Conservation (phyloP, 352 stramenopile genomes). For the Phytophthora ramorum region DNA sequence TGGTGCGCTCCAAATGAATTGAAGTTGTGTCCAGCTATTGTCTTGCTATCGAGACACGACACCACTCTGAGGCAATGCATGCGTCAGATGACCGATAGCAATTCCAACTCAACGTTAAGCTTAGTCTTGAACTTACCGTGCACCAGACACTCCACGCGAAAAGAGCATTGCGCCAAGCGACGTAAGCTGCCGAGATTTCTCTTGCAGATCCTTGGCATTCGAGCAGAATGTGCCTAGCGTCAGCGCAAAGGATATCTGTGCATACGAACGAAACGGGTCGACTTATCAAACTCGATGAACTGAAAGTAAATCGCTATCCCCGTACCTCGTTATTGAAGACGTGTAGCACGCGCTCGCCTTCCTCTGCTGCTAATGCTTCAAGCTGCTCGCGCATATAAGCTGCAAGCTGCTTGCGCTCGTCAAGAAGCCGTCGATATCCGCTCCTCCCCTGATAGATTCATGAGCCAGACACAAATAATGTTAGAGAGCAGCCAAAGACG, state of each 20-base stretch:
- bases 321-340: conserved; percentile 91
- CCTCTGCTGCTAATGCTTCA: conserved; percentile 70
- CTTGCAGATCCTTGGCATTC: conserved; percentile 27
- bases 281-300: not conserved
- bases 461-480: not conserved
- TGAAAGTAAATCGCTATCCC: not conserved
- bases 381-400: conserved; percentile 83
- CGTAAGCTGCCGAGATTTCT: conserved; percentile 59
- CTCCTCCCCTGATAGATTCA: conserved; percentile 52
- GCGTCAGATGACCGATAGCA: conserved; percentile 4
- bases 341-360: conserved; percentile 92
- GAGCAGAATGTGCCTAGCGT: conserved; percentile 86
- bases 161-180: conserved; percentile 99
- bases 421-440: conserved; percentile 90
- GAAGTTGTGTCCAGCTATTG: conserved; percentile 92
- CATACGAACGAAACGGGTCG: not conserved
- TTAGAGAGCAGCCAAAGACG: not conserved
- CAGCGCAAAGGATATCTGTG: conserved; percentile 88
- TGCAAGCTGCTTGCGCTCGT: conserved; percentile 83
- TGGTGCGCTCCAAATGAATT: conserved; percentile 93
- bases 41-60: conserved; percentile 82
- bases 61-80: conserved; percentile 77
- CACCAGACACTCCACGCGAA: conserved; percentile 95
- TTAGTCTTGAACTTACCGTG: conserved; percentile 54
- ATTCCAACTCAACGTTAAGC: not conserved